phyloP scores from a whole-genome alignment of 306 rosid genomes.

The Lathyrus sativus region DNA sequence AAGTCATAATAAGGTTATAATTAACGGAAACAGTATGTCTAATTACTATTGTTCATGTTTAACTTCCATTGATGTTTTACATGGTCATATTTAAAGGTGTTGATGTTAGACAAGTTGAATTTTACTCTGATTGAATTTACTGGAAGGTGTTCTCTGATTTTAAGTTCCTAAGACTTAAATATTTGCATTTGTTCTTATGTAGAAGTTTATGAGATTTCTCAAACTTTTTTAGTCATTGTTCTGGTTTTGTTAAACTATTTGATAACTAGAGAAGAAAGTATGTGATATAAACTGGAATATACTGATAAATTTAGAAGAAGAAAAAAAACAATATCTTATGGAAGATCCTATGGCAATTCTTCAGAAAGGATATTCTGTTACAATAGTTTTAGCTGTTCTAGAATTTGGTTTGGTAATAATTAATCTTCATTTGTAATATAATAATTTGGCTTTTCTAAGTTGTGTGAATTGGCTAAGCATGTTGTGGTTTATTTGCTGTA shows the following conservation, averaged over 20 bases:
- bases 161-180: slow-evolving; percentile 24
- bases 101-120: not conserved
- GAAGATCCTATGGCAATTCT: slow-evolving; percentile 98
- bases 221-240: slow-evolving; percentile 6
- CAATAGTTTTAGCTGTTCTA: slow-evolving; percentile 85
- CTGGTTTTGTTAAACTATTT: slow-evolving; percentile 33
- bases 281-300: not conserved
- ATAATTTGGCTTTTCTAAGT: slow-evolving; percentile 25
- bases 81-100: slow-evolving; percentile 30
- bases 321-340: not conserved
- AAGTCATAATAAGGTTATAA: slow-evolving; percentile 22
- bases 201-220: slow-evolving; percentile 28
- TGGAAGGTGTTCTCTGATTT: slow-evolving; percentile 32
- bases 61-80: slow-evolving; percentile 24
- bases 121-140: slow-evolving; percentile 21
- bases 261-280: slow-evolving; percentile 16
- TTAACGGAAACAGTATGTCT: slow-evolving; percentile 9
- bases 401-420: slow-evolving; percentile 86
- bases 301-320: not conserved
- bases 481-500: slow-evolving; percentile 10
- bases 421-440: slow-evolving; percentile 34
- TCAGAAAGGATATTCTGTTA: slow-evolving; percentile 90
- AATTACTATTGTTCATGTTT: slow-evolving; percentile 17
- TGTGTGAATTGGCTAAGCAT: slow-evolving; percentile 30
- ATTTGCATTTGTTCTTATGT: slow-evolving; percentile 20